Conservation (phyloP, 371 early-diverging fungal species). For the Mortierella sp. region DNA sequence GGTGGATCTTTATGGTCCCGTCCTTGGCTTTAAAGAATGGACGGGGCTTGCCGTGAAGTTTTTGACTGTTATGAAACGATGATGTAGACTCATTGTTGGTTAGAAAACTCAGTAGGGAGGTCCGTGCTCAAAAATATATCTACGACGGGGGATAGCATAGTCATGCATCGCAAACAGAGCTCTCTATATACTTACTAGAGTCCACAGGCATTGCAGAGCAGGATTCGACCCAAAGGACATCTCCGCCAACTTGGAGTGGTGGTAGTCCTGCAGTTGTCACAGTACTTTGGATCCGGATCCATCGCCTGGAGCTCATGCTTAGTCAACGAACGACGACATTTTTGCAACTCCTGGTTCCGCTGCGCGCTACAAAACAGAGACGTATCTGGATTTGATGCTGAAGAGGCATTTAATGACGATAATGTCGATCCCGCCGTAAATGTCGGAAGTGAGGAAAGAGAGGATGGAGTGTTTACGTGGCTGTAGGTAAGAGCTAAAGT, state of each 20-base stretch:
- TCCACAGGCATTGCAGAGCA: constrained; percentile 51
- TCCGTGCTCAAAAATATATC: too few relatives aligned
- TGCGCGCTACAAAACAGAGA: not conserved
- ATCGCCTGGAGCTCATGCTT: constrained; percentile 30
- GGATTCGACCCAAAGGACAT: constrained; percentile 43
- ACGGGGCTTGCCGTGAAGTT: constrained; percentile 39
- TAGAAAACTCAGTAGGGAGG: too few relatives aligned
- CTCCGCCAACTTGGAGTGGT: constrained; percentile 49
- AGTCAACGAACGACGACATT: not conserved
- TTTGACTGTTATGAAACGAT: constrained; percentile 15
- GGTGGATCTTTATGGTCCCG: constrained; percentile 49
- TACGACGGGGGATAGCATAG: too few relatives aligned
- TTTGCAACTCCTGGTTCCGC: not conserved
- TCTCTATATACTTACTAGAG: constrained; percentile 25
- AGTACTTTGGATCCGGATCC: constrained; percentile 49
- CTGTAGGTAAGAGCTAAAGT: too few relatives aligned
- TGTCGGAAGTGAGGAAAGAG: too few relatives aligned
- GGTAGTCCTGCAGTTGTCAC: constrained; percentile 39
- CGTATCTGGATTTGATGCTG: not conserved
- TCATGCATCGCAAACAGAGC: not conserved
- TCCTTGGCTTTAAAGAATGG: constrained; percentile 45
- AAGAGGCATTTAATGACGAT: not conserved
- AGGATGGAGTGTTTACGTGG: too few relatives aligned
- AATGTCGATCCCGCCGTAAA: too few relatives aligned
- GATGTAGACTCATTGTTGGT: too few relatives aligned